A percentile compares a stretch with the other conserved stretches of the same genome.
Evolutionary conservation across 768 basidiomycete species (phyloP).

Genomic region (Gymnopilus junonius): DNA sequence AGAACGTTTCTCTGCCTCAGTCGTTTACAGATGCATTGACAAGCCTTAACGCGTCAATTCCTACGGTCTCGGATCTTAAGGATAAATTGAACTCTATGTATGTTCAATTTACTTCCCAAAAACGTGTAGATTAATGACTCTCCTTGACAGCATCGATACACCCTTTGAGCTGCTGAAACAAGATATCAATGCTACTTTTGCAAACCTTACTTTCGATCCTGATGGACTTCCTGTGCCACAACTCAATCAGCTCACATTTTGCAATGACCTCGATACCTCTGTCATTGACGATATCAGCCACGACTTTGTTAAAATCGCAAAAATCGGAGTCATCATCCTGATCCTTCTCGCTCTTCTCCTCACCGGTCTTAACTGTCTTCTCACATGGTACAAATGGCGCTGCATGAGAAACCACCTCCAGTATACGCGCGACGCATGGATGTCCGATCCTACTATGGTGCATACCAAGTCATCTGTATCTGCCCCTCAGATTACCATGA

Average conservation of each 20-base stretch:
- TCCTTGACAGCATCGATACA: constrained; percentile 62
- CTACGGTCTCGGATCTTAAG: constrained; percentile 78
- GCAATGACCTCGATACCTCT: constrained; percentile 76
- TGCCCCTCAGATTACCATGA: constrained; percentile 61
- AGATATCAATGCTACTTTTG: constrained; percentile 88
- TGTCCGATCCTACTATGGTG: constrained; percentile 66
- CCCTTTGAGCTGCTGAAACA: constrained; percentile 89
- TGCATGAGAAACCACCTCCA: constrained; percentile 67
- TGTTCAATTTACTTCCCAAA: constrained; percentile 30
- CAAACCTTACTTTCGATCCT: constrained; percentile 71
- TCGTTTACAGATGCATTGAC: constrained; percentile 74
- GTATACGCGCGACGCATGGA: constrained; percentile 78
- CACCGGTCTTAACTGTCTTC: constrained; percentile 69
- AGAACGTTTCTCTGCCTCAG: constrained; percentile 81
- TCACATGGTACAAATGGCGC: constrained; percentile 92
- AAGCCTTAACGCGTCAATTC: constrained; percentile 81
- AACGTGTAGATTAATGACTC: constrained; percentile 5
- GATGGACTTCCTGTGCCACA: constrained; percentile 78
- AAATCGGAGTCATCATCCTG: constrained; percentile 79
- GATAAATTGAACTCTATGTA: constrained; percentile 69
- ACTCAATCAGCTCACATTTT: constrained; percentile 73
- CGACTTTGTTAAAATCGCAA: constrained; percentile 79
- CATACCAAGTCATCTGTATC: constrained; percentile 38
- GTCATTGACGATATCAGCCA: constrained; percentile 84
- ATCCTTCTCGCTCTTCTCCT: constrained; percentile 74